These are phyloP conservation scores for Chytridium lagenaria DNA, from an alignment of 371 early-diverging fungal genomes.

Conservation along the genomic window DNA sequence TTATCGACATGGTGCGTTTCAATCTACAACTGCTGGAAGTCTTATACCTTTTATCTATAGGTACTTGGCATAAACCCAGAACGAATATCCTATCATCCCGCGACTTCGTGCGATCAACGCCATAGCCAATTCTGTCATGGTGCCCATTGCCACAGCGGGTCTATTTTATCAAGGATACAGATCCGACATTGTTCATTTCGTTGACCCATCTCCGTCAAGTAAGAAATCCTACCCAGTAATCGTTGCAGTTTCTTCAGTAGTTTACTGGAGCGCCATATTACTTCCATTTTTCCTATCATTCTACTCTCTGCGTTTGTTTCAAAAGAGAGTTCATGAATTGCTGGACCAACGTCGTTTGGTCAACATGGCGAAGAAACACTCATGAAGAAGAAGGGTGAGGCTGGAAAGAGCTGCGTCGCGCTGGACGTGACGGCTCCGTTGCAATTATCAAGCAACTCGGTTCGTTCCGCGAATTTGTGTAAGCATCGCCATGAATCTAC, in stretches of 20 bases:
- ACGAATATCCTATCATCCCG: neutral
- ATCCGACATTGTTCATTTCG: neutral
- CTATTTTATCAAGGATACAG: slow-evolving; percentile 1
- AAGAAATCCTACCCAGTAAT: neutral
- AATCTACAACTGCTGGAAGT: neutral
- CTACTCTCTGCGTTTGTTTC: neutral
- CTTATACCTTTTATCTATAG: neutral
- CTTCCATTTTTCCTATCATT: neutral
- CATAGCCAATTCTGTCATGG: neutral
- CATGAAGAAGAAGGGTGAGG: no score
- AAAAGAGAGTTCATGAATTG: neutral
- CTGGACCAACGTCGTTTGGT: neutral
- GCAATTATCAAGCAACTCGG: no score
- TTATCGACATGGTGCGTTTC: neutral
- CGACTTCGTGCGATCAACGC: neutral
- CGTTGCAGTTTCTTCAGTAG: neutral
- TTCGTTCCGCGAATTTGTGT: no score
- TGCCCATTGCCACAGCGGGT: neutral
- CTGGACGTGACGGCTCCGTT: no score
- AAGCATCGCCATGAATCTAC: neutral
- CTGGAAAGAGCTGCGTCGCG: no score
- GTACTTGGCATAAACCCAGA: neutral
- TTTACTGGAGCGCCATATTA: neutral
- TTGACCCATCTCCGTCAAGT: neutral
- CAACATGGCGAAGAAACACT: neutral